Evolutionary conservation across 192 early-diverging fungal genomes (phyloP).

Genomic region (Pilobolus umbonatus): DNA sequence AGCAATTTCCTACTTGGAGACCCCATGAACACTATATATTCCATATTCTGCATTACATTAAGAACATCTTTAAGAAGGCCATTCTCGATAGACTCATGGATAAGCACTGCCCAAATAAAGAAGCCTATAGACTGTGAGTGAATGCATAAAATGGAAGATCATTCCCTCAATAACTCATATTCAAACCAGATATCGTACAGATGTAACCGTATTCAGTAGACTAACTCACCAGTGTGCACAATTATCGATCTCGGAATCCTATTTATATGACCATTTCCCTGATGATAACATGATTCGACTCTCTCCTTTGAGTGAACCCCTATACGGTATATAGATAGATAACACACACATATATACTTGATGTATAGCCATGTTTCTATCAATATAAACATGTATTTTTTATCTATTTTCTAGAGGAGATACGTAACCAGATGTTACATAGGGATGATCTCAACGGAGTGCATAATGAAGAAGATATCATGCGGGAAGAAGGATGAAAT

Average conservation of each 20-base stretch:
- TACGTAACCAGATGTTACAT: constrained; percentile 4
- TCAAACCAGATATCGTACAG: constrained; percentile 46
- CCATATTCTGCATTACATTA: constrained; percentile 85
- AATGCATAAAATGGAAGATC: neutral
- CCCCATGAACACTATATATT: constrained; percentile 81
- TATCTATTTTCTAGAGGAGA: neutral
- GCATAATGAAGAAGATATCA: neutral
- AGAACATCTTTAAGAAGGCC: constrained; percentile 79
- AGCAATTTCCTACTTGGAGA: constrained; percentile 81
- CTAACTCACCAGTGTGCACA: constrained; percentile 72
- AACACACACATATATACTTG: neutral
- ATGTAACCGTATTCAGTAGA: constrained; percentile 56
- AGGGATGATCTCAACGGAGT: too few species aligned
- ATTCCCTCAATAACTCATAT: neutral
- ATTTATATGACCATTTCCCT: constrained; percentile 52
- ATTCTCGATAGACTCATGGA: constrained; percentile 63
- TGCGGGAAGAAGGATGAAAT: neutral
- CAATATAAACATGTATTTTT: neutral
- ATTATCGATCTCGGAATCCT: constrained; percentile 60
- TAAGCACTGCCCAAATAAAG: constrained; percentile 57
- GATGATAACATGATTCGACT: constrained; percentile 59
- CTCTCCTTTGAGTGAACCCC: constrained; percentile 45
- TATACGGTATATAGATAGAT: constrained; percentile 37
- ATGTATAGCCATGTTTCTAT: neutral
- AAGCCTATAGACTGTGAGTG: constrained; percentile 59